Conservation (phyloP, 352 stramenopile species). For the Pythium aristosporum region DNA sequence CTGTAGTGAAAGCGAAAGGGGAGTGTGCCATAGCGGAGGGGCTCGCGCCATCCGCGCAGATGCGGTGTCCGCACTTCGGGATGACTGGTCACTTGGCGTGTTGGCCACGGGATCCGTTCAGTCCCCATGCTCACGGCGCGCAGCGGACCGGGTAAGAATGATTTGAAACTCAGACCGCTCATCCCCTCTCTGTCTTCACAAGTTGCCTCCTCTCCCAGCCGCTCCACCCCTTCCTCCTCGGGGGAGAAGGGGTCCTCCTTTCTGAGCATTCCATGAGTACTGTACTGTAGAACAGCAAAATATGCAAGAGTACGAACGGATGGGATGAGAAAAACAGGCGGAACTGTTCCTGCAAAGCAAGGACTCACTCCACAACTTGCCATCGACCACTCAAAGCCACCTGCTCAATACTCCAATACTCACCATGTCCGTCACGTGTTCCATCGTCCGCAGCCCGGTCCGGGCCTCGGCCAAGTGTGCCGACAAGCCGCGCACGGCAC, state of each 20-base stretch:
- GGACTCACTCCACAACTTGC: slow-evolving; percentile 41
- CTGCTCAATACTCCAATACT: not conserved
- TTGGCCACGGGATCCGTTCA: slow-evolving; percentile 15
- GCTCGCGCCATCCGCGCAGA: slow-evolving; percentile 20
- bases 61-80: slow-evolving; percentile 7
- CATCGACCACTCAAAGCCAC: slow-evolving; percentile 17
- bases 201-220: not conserved
- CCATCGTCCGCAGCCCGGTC: slow-evolving; percentile 14
- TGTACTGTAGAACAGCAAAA: too few species aligned
- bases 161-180: not conserved
- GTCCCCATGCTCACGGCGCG: slow-evolving; percentile 24
- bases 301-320: not conserved
- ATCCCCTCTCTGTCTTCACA: slow-evolving; percentile 15
- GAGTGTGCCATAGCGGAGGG: not conserved
- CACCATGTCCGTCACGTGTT: slow-evolving; percentile 16
- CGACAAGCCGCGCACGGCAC: slow-evolving; percentile 10
- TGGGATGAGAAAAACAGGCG: not conserved
- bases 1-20: not conserved
- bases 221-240: not conserved
- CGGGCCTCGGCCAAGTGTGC: slow-evolving; percentile 17
- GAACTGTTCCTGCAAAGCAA: not conserved
- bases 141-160: not conserved
- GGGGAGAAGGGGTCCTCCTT: not conserved
- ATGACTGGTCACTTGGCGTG: slow-evolving; percentile 16
- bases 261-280: too few species aligned